Evolutionary conservation across 495 filamentous ascomycete species (phyloP).

Genomic region (Cudoniella acicularis): DNA sequence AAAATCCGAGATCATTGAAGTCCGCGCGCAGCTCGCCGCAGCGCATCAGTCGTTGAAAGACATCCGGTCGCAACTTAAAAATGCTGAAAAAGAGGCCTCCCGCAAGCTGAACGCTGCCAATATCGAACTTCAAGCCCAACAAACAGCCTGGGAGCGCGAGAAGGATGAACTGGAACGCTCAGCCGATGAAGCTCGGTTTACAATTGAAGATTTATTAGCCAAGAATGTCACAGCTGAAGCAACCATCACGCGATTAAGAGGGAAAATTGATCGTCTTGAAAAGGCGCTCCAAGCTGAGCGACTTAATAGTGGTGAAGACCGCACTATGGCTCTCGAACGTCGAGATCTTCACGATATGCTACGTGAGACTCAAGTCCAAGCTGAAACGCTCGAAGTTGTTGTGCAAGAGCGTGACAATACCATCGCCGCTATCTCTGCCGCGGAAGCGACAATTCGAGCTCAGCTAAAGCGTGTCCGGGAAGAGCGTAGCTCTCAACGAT

Average conservation of each 20-base stretch:
- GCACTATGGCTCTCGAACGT: constrained; percentile 33
- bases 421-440: constrained; percentile 44
- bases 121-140: constrained; percentile 39
- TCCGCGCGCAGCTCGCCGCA: constrained; percentile 60
- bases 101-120: constrained; percentile 43
- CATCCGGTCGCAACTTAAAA: constrained; percentile 54
- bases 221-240: constrained; percentile 30
- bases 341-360: constrained; percentile 36
- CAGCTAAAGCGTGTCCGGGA: constrained; percentile 55
- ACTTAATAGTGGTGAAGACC: constrained; percentile 29
- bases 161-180: constrained; percentile 48
- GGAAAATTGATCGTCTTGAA: constrained; percentile 39
- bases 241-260: constrained; percentile 24
- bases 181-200: constrained; percentile 31
- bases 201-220: constrained; percentile 27
- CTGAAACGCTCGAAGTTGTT: constrained; percentile 38
- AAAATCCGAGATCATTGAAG: constrained; percentile 58
- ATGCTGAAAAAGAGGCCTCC: constrained; percentile 48
- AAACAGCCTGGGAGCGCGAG: constrained; percentile 33
- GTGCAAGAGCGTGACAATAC: constrained; percentile 37
- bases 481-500: constrained; percentile 49
- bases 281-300: constrained; percentile 49
- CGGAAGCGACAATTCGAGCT: constrained; percentile 51
- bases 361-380: constrained; percentile 36
- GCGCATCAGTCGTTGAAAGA: constrained; percentile 59